Conservation (phyloP, 2,329 filamentous ascomycete species). For the Phaeosphaeria sp. region DNA sequence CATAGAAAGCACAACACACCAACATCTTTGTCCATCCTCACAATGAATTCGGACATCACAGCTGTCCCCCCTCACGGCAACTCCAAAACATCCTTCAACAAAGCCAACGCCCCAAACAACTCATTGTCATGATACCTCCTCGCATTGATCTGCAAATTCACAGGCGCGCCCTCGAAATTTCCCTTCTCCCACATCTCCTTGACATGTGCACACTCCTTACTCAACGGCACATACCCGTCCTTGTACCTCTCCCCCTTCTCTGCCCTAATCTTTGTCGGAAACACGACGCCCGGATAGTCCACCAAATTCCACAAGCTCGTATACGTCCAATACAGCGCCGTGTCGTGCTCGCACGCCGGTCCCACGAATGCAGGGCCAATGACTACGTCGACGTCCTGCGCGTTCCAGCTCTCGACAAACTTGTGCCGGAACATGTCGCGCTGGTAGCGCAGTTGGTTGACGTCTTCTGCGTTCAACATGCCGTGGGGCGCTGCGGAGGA, state of each 20-base stretch:
- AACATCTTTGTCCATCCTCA: background rate
- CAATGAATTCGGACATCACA: background rate
- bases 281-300: slow-evolving; percentile 27
- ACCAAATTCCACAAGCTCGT: slow-evolving; percentile 26
- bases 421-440: slow-evolving; percentile 20
- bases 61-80: slow-evolving; percentile 9
- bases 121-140: slow-evolving; percentile 30
- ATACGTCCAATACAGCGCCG: slow-evolving; percentile 31
- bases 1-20: background rate
- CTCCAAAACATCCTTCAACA: slow-evolving; percentile 21
- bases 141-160: slow-evolving; percentile 27
- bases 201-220: slow-evolving; percentile 26
- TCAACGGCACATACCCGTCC: slow-evolving; percentile 18
- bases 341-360: slow-evolving; percentile 25
- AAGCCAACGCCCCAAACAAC: slow-evolving; percentile 24
- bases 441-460: slow-evolving; percentile 12
- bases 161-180: slow-evolving; percentile 27
- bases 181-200: slow-evolving; percentile 24
- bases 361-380: slow-evolving; percentile 28
- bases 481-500: slow-evolving; percentile 12
- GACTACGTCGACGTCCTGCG: slow-evolving; percentile 28
- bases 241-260: slow-evolving; percentile 20
- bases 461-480: slow-evolving; percentile 15
- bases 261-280: slow-evolving; percentile 23
- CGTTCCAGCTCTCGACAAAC: slow-evolving; percentile 24